Evolutionary conservation across 352 stramenopile genomes (phyloP), one percentile per base, ranked within the genome.

Genomic region (Phytopythium ostracodes): DNA sequence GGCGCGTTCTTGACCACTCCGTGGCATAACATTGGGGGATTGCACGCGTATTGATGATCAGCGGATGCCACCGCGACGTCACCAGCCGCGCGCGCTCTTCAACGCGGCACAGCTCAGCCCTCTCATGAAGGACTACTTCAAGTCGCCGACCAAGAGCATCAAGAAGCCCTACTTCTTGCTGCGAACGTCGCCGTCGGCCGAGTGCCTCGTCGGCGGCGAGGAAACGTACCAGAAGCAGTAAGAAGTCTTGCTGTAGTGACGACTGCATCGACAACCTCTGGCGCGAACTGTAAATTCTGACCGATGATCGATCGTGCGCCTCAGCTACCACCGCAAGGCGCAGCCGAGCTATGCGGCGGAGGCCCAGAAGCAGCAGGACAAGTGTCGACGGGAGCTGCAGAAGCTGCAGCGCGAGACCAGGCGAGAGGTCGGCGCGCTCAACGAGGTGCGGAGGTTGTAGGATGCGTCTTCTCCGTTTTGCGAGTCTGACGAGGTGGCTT

Each of bases 221-320:
- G 88, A 90, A 42, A 96, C 86, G n/a, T 94, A 81, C 56, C 77
- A 82, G 67, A 88, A 87, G 63, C 76, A 73, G 81, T 92, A 76
- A 38, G 76, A 31, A 20, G 36, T 11, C 11, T 8, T 14, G 24
- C 25, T 20, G n/a, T 22, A n/a, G n/a, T n/a, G n/a, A n/a, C n/a
- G n/a, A n/a, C n/a, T n/a, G n/a, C n/a, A n/a, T n/a, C n/a, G n/a
- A n/a, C n/a, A n/a, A n/a, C 6, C 33, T 14, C 33, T 38, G 33
- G 33, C 10, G 33, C 25, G 22, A 12, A 47, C 57, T 20, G 29
- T 29, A 22, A 56, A 9, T 42, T 14, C 18, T 33, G 18, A 52
- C 25, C 42, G 15, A 24, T 51, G 20, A 35, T 49, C 43, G n/a
- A 22, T 22, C 15, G n/a, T 56, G 7, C 56, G 24, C 20, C 58